These are phyloP conservation scores for Buddleja alternifolia DNA, from an alignment of 257 asterid genomes.

Conservation along the genomic window DNA sequence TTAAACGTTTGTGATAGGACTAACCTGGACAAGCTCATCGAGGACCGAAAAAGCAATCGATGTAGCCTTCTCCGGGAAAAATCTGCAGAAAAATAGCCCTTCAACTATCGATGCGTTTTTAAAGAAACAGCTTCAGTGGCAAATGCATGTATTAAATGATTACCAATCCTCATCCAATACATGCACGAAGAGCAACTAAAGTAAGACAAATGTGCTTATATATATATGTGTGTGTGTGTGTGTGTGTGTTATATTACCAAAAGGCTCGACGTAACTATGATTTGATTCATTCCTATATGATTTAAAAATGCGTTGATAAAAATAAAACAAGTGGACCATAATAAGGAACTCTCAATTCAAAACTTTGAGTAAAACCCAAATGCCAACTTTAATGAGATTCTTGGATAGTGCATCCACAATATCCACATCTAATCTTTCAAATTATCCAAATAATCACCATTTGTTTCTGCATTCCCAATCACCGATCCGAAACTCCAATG, in stretches of 20 bases:
- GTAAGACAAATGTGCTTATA: too few relatives aligned
- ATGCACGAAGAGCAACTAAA: slow-evolving; percentile 11
- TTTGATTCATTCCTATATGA: slow-evolving; percentile 1
- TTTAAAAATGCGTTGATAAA: background rate
- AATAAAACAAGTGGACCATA: slow-evolving; percentile 1
- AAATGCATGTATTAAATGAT: slow-evolving; percentile 4
- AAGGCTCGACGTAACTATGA: background rate
- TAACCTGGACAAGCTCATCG: slow-evolving; percentile 52
- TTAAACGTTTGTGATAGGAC: slow-evolving; percentile 29
- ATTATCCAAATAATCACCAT: background rate
- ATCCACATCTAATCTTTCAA: background rate
- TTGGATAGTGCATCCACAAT: background rate
- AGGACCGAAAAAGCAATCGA: slow-evolving; percentile 53
- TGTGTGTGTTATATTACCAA: too few relatives aligned
- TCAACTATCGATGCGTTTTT: background rate
- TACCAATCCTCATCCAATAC: background rate
- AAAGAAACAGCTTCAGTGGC: background rate
- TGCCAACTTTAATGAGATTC: background rate
- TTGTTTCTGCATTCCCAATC: background rate
- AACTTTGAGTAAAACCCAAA: background rate
- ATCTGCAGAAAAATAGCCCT: slow-evolving; percentile 42
- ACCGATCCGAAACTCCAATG: background rate
- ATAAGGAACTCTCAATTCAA: background rate
- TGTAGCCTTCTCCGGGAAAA: slow-evolving; percentile 54
- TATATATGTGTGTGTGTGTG: too few relatives aligned